Evolutionary conservation across 225 moss, liverwort and hornwort species (phyloP).

Genomic region (Marchantia polymorpha): DNA sequence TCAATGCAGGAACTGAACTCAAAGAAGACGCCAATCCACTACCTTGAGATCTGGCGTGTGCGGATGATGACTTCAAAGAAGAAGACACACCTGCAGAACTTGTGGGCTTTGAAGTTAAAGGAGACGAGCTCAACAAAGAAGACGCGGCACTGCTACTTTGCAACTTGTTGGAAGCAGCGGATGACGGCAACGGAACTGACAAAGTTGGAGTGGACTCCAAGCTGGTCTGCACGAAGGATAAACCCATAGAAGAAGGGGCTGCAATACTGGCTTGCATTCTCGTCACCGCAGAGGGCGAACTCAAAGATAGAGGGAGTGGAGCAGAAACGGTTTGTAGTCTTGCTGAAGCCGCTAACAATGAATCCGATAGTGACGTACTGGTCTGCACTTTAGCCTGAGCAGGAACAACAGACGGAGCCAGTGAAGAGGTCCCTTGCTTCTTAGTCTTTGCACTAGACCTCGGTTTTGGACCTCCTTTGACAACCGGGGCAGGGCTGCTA

Average conservation of each 20-base stretch:
- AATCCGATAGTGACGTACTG: background rate
- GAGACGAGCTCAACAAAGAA: background rate
- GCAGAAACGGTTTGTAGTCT: slow-evolving; percentile 8
- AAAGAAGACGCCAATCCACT: background rate
- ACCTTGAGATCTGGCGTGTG: slow-evolving; percentile 1
- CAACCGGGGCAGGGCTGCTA: slow-evolving; percentile 10
- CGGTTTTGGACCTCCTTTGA: slow-evolving; percentile 12
- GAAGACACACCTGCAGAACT: slow-evolving; percentile 7
- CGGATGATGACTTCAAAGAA: slow-evolving; percentile 16
- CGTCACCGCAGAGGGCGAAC: slow-evolving; percentile 2
- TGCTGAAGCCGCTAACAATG: background rate
- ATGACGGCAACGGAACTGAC: slow-evolving; percentile 1
- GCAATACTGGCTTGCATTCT: slow-evolving; percentile 10
- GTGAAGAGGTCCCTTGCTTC: background rate
- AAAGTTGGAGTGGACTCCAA: slow-evolving; percentile 3
- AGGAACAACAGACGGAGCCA: slow-evolving; percentile 10
- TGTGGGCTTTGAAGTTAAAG: slow-evolving; percentile 13
- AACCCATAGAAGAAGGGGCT: slow-evolving; percentile 4
- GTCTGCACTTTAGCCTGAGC: slow-evolving; percentile 24
- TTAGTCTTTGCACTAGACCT: background rate
- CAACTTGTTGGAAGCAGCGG: slow-evolving; percentile 20
- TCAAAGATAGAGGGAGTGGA: slow-evolving; percentile 15
- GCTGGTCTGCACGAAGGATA: slow-evolving; percentile 21
- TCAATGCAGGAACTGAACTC: slow-evolving; percentile 1
- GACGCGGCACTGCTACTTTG: slow-evolving; percentile 10